phyloP scores from a whole-genome alignment of 495 filamentous ascomycete genomes.

The Podospora australis region DNA sequence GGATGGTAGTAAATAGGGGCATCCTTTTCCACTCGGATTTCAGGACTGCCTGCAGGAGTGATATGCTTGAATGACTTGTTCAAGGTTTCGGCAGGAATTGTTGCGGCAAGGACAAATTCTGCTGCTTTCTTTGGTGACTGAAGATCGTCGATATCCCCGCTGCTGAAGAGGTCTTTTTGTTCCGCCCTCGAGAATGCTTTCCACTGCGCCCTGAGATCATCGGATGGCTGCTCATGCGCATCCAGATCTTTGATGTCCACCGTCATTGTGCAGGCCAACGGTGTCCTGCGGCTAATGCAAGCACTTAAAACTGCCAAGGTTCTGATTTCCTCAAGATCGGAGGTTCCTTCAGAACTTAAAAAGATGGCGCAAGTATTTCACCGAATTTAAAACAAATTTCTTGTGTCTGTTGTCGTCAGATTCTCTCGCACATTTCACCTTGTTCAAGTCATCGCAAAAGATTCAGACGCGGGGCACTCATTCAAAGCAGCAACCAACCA shows the following conservation, averaged over 20 bases:
- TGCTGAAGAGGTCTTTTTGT: conserved; percentile 31
- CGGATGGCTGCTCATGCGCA: conserved; percentile 64
- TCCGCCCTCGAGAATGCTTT: conserved; percentile 47
- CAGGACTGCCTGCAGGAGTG: conserved; percentile 9
- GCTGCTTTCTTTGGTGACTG: conserved; percentile 21
- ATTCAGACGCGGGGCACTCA: no score
- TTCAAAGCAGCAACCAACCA: no score
- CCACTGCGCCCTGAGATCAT: conserved; percentile 54
- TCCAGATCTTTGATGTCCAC: conserved; percentile 48
- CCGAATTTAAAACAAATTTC: no score
- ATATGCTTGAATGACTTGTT: conserved; percentile 33
- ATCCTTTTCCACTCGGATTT: conserved; percentile 20
- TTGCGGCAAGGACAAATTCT: conserved; percentile 29
- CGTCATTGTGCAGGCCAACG: conserved; percentile 28
- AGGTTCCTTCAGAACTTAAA: no score
- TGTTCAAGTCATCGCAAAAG: no score
- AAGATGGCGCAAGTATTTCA: no score
- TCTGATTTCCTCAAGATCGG: neutral
- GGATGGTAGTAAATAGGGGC: conserved; percentile 32
- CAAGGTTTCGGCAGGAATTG: conserved; percentile 30
- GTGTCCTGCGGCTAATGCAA: neutral
- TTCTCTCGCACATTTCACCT: no score
- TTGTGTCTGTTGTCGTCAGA: no score
- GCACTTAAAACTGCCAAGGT: neutral
- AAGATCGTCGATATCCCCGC: conserved; percentile 40